A percentile compares a stretch with the other conserved stretches of the same genome.
Evolutionary conservation across 2,329 filamentous ascomycete genomes (phyloP).

Genomic region (Colletotrichum magnum): DNA sequence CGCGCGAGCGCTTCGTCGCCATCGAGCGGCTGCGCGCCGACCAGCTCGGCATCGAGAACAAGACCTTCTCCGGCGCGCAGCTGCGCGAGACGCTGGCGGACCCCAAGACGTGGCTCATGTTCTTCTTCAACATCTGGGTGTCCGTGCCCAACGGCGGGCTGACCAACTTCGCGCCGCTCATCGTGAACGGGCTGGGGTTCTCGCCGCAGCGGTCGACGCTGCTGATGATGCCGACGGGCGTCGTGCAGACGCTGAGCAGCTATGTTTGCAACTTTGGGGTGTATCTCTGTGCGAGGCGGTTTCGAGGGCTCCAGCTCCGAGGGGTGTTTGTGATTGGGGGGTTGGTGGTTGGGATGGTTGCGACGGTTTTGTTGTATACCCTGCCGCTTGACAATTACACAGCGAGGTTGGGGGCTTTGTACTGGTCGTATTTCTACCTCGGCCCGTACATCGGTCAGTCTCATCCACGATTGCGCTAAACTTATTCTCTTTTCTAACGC

Average conservation of each 20-base stretch:
- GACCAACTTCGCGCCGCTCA: slow-evolving; percentile 61
- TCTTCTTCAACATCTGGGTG: slow-evolving; percentile 62
- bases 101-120: slow-evolving; percentile 72
- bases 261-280: slow-evolving; percentile 55
- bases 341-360: slow-evolving; percentile 44
- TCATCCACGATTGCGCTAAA: rapidly evolving
- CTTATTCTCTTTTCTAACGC: not conserved
- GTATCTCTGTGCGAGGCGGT: slow-evolving; percentile 45
- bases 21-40: slow-evolving; percentile 64
- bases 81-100: slow-evolving; percentile 66
- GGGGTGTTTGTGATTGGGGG: slow-evolving; percentile 41
- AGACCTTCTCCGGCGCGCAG: slow-evolving; percentile 63
- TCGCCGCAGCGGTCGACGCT: slow-evolving; percentile 52
- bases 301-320: slow-evolving; percentile 41
- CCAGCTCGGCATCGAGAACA: slow-evolving; percentile 69
- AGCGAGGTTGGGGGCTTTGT: slow-evolving; percentile 50
- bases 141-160: slow-evolving; percentile 75
- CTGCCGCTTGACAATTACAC: slow-evolving; percentile 47
- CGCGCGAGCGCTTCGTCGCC: slow-evolving; percentile 61
- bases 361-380: slow-evolving; percentile 47
- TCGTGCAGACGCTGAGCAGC: slow-evolving; percentile 50
- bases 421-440: slow-evolving; percentile 51
- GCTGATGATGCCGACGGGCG: slow-evolving; percentile 48
- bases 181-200: slow-evolving; percentile 57
- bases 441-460: slow-evolving; percentile 45